Evolutionary conservation across 2,329 filamentous ascomycete genomes (phyloP), one percentile per base, ranked within the genome.

Genomic region (Lasiodiplodia gonubiensis): DNA sequence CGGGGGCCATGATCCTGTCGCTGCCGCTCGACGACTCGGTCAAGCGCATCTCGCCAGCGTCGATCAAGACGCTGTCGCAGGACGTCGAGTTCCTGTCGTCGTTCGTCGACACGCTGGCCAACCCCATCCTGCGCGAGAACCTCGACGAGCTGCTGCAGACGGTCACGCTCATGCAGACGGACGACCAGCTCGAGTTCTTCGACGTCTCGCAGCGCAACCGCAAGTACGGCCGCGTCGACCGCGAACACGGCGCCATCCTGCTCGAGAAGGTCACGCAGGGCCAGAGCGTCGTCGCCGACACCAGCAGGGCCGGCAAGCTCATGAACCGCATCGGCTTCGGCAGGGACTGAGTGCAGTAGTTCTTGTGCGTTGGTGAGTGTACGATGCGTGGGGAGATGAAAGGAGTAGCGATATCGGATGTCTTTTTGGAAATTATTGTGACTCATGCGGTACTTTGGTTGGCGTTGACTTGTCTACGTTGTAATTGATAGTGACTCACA

Each of bases 131-230:
- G 23, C 87, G 91, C 70, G 91, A 95, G 75, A 95, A 96, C 71
- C 83, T 99, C 48, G 94, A 97, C 73, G 95, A 98, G 80, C 84
- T 99, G 42, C 90, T 94, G 72, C 95, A 99, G 82, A 98, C 95
- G 1, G 90, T 97, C 55, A 89, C 91, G 68, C 85, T 99, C 30
- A 91, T 99, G 86, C 89, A 92, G 75, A 81, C 86, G 1, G 93
- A 97, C 49, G 97, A 97, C 73, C 88, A 92, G n/a, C 94, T 98
- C 71, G 94, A 98, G 78, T 99, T 97, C 79, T 99, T 95, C 77
- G 95, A 99, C 76, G 90, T 95, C 60, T 91, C 90, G 5, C 92
- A 90, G 16, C 85, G 93, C 64, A 97, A 97, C 80, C 94, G 92
- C 81, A 96, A 97, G 77, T 99, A 97, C 76, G 92, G 93, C 18